Percentiles rank a stretch among this genome's conserved stretches.
These are phyloP conservation scores for Solanum gracilifrons DNA, from an alignment of 257 asterid genomes.

Conservation along the genomic window DNA sequence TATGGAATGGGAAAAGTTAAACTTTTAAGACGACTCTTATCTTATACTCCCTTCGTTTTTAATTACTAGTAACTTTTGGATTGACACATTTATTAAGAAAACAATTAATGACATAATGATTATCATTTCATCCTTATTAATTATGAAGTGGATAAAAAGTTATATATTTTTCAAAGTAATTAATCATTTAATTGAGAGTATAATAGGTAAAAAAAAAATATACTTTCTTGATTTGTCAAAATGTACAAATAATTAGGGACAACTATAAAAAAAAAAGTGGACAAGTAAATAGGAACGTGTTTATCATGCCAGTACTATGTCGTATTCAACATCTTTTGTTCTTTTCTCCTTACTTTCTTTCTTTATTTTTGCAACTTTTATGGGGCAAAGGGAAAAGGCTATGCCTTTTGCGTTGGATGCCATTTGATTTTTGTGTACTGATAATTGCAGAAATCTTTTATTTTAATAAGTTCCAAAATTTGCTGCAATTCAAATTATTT, in stretches of 20 bases:
- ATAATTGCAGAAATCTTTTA: neutral
- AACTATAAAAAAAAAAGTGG: too few species aligned
- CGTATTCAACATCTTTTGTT: neutral
- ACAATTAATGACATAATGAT: too few species aligned
- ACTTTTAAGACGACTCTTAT: too few species aligned
- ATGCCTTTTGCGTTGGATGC: neutral
- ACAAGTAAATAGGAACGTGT: neutral
- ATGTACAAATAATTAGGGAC: accelerated
- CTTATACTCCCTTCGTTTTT: too few species aligned
- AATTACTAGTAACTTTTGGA: too few species aligned
- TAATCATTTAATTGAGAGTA: too few species aligned
- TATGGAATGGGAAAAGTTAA: neutral
- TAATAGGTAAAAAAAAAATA: too few species aligned
- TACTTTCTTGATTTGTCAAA: too few species aligned
- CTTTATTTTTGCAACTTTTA: neutral
- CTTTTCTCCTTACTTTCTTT: neutral
- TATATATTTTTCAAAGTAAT: too few species aligned
- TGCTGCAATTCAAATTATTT: neutral
- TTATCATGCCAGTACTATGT: neutral
- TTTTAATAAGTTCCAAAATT: neutral
- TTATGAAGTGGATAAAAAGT: too few species aligned
- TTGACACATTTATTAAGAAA: too few species aligned
- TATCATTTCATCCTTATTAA: accelerated
- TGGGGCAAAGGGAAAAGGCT: neutral
- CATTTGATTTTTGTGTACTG: neutral